Conservation (phyloP, 2,329 filamentous ascomycete genomes). For the Penicillium expansum region DNA sequence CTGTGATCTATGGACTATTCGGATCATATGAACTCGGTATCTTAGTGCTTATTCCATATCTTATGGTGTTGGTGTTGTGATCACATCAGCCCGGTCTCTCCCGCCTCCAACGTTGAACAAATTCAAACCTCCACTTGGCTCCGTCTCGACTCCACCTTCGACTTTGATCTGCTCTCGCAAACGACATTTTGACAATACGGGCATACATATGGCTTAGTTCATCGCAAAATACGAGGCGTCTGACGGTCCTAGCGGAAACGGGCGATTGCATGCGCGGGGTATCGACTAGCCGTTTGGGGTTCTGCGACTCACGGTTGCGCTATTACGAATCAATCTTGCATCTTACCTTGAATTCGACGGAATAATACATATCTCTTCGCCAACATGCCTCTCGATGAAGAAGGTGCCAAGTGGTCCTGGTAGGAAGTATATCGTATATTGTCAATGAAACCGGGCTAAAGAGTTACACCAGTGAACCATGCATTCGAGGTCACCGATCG, state of each 20-base stretch:
- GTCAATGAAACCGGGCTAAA: conserved; percentile 1
- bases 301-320: conserved; percentile 6
- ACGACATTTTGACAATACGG: background rate
- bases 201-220: conserved; percentile 4
- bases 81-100: conserved; percentile 1
- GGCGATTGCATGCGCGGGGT: conserved; percentile 5
- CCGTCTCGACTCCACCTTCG: conserved; percentile 9
- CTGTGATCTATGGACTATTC: background rate
- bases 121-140: conserved; percentile 6
- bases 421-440: conserved; percentile 23
- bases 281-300: background rate
- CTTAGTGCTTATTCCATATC: background rate
- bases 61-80: background rate
- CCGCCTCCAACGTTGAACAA: conserved; percentile 2
- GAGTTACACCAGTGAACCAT: conserved; percentile 43
- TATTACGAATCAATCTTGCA: conserved; percentile 11
- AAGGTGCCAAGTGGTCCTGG: conserved; percentile 48
- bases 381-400: conserved; percentile 46
- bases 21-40: background rate
- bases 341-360: background rate
- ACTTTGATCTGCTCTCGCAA: background rate
- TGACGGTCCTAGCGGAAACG: conserved; percentile 4
- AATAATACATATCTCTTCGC: background rate
- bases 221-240: background rate
- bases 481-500: conserved; percentile 49